A percentile compares a stretch with the other conserved stretches of the same genome.
Evolutionary conservation across 257 asterid genomes (phyloP).

Genomic region (Lithospermum erythrorhizon): DNA sequence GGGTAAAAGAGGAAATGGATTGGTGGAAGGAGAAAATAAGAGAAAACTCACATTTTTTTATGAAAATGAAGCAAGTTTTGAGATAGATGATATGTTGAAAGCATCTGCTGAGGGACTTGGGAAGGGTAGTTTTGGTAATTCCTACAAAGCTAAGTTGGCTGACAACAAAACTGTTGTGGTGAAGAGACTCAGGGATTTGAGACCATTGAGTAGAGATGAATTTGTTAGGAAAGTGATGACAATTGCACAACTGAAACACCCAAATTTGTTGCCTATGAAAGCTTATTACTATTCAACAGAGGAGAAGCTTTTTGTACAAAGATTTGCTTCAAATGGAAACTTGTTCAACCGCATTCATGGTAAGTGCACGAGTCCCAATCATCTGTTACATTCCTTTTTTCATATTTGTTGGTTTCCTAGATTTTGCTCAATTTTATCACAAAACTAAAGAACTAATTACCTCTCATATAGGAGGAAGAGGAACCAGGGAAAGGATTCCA

Average conservation of each 20-base stretch:
- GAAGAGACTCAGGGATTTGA: conserved; percentile 53
- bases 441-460: background rate
- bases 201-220: conserved; percentile 49
- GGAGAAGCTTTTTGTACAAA: conserved; percentile 50
- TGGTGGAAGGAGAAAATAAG: conserved; percentile 16
- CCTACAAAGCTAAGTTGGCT: conserved; percentile 55
- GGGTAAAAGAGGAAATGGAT: conserved; percentile 8
- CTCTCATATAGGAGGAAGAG: conserved; percentile 36
- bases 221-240: conserved; percentile 40
- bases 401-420: background rate
- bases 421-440: background rate
- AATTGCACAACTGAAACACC: conserved; percentile 49
- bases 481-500: conserved; percentile 39
- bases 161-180: conserved; percentile 49
- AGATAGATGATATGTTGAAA: conserved; percentile 53
- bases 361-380: no score
- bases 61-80: conserved; percentile 20
- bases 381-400: no score
- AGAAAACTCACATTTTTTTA: conserved; percentile 48
- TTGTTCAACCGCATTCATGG: conserved; percentile 52
- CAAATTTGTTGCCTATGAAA: conserved; percentile 48
- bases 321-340: conserved; percentile 46
- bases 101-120: conserved; percentile 82
- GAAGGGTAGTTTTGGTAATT: conserved; percentile 59
- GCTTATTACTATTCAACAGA: conserved; percentile 57